These are phyloP conservation scores for Ballota nigra DNA, from an alignment of 257 asterid species.

Conservation along the genomic window DNA sequence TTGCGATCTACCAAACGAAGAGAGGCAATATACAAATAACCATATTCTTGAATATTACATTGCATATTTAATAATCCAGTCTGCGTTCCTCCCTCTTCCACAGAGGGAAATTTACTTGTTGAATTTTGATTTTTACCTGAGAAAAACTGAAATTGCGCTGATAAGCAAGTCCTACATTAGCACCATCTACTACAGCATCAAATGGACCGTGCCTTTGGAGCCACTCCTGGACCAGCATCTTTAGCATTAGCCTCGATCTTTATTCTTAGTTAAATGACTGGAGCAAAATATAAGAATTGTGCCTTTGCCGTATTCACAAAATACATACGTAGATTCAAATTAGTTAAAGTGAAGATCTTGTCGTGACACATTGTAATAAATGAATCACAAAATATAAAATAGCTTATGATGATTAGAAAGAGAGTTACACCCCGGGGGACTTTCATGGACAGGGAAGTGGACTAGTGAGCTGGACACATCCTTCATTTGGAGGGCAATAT, in stretches of 20 bases:
- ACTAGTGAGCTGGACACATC: not conserved
- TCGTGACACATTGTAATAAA: not conserved
- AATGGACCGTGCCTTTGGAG: constrained; percentile 64
- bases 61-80: not conserved
- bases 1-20: constrained; percentile 43
- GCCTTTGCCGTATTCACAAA: not conserved
- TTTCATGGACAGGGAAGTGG: not conserved
- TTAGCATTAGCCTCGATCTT: constrained; percentile 29
- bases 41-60: not conserved
- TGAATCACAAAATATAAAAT: not conserved
- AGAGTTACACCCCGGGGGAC: not conserved
- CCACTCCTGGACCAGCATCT: constrained; percentile 63
- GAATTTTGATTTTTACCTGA: constrained; percentile 40
- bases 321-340: not conserved
- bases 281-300: not conserved
- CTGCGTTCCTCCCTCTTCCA: not conserved
- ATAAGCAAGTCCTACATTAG: constrained; percentile 55
- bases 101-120: not conserved
- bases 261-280: not conserved
- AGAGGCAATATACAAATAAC: not conserved
- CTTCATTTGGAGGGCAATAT: not conserved
- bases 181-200: constrained; percentile 80
- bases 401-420: not conserved
- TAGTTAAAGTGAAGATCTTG: not conserved
- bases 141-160: constrained; percentile 43